These are phyloP conservation scores for Heracleum sosnowskyi DNA, from an alignment of 129 eudicot species.

Conservation along the genomic window DNA sequence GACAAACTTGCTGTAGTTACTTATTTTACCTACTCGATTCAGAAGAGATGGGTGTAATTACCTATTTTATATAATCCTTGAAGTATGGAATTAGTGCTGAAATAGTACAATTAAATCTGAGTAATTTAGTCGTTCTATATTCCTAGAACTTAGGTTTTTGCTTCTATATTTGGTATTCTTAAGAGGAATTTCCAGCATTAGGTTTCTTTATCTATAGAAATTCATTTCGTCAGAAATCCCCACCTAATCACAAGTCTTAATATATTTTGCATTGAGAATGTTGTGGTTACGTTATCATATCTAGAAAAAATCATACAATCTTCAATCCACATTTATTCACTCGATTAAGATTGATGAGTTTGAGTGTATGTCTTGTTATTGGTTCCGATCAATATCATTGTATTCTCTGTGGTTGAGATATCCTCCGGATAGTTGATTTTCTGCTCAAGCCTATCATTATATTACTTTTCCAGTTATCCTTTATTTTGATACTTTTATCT, in stretches of 20 bases:
- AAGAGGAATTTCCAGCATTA: too few relatives aligned
- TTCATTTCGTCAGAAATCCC: background rate
- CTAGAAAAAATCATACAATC: too few relatives aligned
- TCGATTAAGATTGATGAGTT: background rate
- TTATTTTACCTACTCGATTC: background rate
- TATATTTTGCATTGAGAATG: background rate
- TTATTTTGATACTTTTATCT: background rate
- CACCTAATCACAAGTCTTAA: background rate
- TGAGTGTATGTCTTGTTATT: background rate
- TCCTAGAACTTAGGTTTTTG: background rate
- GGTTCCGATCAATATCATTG: background rate
- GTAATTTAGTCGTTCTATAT: background rate
- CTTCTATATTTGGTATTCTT: background rate
- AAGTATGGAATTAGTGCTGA: background rate
- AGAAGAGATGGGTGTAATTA: background rate
- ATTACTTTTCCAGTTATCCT: background rate
- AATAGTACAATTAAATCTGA: background rate
- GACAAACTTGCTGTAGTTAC: background rate
- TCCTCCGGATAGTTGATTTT: too few relatives aligned
- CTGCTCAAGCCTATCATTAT: background rate
- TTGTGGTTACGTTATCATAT: background rate
- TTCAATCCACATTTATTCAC: background rate
- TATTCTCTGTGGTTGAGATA: background rate
- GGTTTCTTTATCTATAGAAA: background rate
- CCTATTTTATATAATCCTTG: background rate